These are phyloP conservation scores for Xylaria acuta DNA, from an alignment of 495 filamentous ascomycete species.

Conservation along the genomic window DNA sequence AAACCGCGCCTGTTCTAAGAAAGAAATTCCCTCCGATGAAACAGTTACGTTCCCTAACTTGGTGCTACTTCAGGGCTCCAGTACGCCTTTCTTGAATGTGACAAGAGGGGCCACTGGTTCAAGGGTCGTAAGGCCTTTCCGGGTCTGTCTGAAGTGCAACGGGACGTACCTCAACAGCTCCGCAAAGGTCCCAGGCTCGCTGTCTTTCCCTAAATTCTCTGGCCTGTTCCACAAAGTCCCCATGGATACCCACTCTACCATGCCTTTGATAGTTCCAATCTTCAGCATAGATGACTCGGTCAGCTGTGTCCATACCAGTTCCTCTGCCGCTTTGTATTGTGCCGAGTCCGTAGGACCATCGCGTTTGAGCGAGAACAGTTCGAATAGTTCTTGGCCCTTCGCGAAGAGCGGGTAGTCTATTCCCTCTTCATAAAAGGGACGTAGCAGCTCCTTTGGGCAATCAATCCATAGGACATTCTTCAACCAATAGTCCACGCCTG, in stretches of 20 bases:
- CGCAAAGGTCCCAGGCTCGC: conserved; percentile 34
- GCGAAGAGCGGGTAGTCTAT: neutral
- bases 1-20: neutral
- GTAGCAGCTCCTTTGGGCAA: neutral
- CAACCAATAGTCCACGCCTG: conserved; percentile 6
- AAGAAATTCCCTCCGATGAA: neutral
- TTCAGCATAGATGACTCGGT: conserved; percentile 15
- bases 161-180: conserved; percentile 34
- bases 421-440: neutral
- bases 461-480: conserved; percentile 1
- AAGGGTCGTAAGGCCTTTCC: neutral
- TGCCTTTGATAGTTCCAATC: conserved; percentile 5
- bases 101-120: neutral
- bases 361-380: neutral
- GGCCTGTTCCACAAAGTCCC: conserved; percentile 28
- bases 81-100: conserved; percentile 11
- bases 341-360: conserved; percentile 14
- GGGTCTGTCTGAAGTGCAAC: conserved; percentile 32
- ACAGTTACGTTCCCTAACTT: neutral
- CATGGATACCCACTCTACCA: conserved; percentile 27
- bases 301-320: neutral
- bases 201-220: conserved; percentile 32
- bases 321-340: conserved; percentile 7
- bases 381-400: conserved; percentile 8
- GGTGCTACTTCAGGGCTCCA: conserved; percentile 3